Percentiles rank a stretch among this genome's conserved stretches.
phyloP scores from a whole-genome alignment of 1,139 yeast genomes.

The Hemisphaericaspora lyxosophila region DNA sequence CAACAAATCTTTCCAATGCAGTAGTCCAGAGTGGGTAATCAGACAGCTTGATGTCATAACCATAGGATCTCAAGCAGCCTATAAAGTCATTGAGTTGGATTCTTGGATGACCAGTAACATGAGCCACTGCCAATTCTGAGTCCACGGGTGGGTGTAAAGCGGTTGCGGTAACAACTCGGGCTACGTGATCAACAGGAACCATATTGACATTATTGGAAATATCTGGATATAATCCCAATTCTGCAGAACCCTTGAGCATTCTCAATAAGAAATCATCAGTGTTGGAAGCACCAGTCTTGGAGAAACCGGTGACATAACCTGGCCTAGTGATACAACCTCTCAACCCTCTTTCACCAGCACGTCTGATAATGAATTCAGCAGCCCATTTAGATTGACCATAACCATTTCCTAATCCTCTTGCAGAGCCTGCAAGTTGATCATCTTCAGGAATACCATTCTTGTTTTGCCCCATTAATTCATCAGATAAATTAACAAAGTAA shows the following conservation, averaged over 20 bases:
- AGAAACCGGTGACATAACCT: constrained; percentile 91
- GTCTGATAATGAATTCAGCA: constrained; percentile 83
- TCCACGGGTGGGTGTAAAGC: constrained; percentile 71
- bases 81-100: constrained; percentile 75
- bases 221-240: constrained; percentile 81
- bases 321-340: constrained; percentile 91
- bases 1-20: constrained; percentile 72
- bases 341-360: constrained; percentile 84
- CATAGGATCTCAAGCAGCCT: constrained; percentile 62
- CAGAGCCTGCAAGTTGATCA: constrained; percentile 80
- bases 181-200: constrained; percentile 98
- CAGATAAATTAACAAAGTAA: constrained; percentile 75
- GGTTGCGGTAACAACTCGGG: constrained; percentile 82
- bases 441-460: constrained; percentile 72
- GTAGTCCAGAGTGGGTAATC: constrained; percentile 81
- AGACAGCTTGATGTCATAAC: constrained; percentile 61
- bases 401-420: constrained; percentile 81
- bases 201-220: constrained; percentile 86
- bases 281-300: constrained; percentile 81
- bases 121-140: constrained; percentile 68
- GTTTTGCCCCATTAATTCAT: constrained; percentile 63
- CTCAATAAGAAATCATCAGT: constrained; percentile 95
- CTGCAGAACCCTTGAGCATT: constrained; percentile 92
- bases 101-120: constrained; percentile 97
- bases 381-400: constrained; percentile 99